These are phyloP conservation scores for Aspergillus pseudoviridinutans DNA, from an alignment of 2,329 filamentous ascomycete species.

Conservation along the genomic window DNA sequence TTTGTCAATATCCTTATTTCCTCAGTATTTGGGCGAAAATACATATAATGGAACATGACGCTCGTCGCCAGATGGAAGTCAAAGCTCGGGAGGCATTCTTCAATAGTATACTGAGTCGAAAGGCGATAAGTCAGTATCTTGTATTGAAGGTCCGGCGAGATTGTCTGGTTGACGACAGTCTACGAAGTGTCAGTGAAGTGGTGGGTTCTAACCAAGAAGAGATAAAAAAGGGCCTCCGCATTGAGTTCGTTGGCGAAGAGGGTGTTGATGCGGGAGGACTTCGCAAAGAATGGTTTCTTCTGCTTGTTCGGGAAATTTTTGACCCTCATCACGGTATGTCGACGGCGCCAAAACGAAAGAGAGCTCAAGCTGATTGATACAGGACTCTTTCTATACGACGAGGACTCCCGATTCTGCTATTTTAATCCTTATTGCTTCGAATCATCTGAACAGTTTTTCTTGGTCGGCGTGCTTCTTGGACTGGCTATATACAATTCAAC, in stretches of 20 bases:
- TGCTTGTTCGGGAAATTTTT: conserved; percentile 84
- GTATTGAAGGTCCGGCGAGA: conserved; percentile 74
- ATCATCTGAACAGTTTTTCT: conserved; percentile 85
- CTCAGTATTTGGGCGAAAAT: conserved; percentile 92
- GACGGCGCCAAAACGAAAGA: neutral
- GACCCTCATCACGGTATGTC: conserved; percentile 77
- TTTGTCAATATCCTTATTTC: conserved; percentile 90
- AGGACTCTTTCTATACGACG: conserved; percentile 92
- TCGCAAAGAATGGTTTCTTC: conserved; percentile 90
- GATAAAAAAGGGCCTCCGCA: conserved; percentile 82
- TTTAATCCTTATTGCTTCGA: conserved; percentile 90
- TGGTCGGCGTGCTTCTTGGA: conserved; percentile 82
- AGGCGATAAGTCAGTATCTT: conserved; percentile 71
- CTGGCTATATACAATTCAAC: conserved; percentile 94
- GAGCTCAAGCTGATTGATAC: conserved; percentile 1
- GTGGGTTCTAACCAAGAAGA: conserved; percentile 77
- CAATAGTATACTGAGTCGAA: conserved; percentile 74
- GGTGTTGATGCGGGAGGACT: conserved; percentile 86
- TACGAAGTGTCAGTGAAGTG: conserved; percentile 78
- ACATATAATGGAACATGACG: conserved; percentile 82
- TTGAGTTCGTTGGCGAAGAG: conserved; percentile 83
- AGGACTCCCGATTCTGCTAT: conserved; percentile 86
- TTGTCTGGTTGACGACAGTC: conserved; percentile 82
- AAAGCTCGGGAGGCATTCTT: conserved; percentile 89
- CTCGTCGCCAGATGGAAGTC: conserved; percentile 80